phyloP scores from a whole-genome alignment of 208 protist species.

The Acanthamoeba royreba region DNA sequence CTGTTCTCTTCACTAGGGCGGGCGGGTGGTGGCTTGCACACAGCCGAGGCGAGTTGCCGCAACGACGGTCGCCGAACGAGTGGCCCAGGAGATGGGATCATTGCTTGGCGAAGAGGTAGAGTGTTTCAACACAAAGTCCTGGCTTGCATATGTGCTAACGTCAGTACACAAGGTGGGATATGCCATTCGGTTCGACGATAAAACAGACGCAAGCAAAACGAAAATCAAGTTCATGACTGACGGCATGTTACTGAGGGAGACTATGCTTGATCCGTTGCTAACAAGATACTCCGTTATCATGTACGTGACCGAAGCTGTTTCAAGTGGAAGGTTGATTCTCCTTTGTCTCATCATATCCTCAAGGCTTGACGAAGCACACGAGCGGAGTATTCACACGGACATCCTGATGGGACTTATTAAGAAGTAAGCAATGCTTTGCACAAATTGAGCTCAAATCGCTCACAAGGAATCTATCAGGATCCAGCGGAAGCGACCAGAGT shows the following conservation, averaged over 20 bases:
- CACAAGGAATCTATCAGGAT: conserved; percentile 44
- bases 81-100: conserved; percentile 75
- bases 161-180: conserved; percentile 57
- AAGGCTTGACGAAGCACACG: conserved; percentile 94
- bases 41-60: conserved; percentile 87
- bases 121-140: neutral
- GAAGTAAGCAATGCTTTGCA: conserved; percentile 57
- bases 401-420: conserved; percentile 90
- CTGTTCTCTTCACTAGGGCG: too few species aligned
- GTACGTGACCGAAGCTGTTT: neutral
- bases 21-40: conserved; percentile 74
- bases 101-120: neutral
- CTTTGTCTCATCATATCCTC: neutral
- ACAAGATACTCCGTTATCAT: conserved; percentile 72
- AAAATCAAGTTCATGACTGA: conserved; percentile 86
- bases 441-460: neutral
- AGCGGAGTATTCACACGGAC: conserved; percentile 92
- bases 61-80: conserved; percentile 77
- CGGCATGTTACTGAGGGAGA: conserved; percentile 84
- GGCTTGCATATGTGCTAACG: neutral
- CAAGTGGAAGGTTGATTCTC: neutral
- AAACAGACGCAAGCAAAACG: conserved; percentile 50
- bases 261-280: conserved; percentile 80
- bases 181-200: conserved; percentile 59
- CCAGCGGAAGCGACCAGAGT: conserved; percentile 75